Base-by-base conservation (phyloP, 2,329 filamentous ascomycete species). In the Diplodia scrobiculata region DNA sequence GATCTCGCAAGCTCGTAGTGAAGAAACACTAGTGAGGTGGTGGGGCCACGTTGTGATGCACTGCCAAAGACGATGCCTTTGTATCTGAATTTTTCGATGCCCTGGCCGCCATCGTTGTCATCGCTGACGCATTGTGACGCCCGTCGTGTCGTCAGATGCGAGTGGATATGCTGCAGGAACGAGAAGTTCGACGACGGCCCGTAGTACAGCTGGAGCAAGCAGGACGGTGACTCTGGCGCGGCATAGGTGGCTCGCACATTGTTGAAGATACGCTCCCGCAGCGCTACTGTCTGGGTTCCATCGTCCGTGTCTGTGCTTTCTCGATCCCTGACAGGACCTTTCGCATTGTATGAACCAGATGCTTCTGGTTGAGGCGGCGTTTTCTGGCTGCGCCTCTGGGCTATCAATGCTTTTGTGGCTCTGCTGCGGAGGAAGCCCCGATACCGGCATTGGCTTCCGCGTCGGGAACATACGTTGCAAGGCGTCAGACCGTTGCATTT, bases 141-240 rank as follows among this genome's bases (percentile, higher is more conserved):
- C 21, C 14, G 29, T 27, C 41, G 34, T 14, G 41, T 6, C 9
- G n/a, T 25, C 13, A 66, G 14, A 27, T 60, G 64, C n/a, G 53
- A 36, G 48, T 66, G 53, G n/a, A 66, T 38, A 29, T 66, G 64
- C n/a, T 60, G 52, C 4, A 66, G 41, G 14, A 66, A 66, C 1
- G 64, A 59, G 41, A 66, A 66, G 11, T 66, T 59, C 4, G 64
- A 66, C 0, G 64, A 66, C 2, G 64, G 25, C 1, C 64, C 64
- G 53, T 60, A 66, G 53, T 66, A 66, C 1, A 66, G 53, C 5
- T 66, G 53, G 5, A 66, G 45, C 9, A 66, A 6, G 63, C 25
- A 55, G 3, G 45, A 50, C 10, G 64, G 64, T 38, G 53, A 51
- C 29, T 59, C 52, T 5, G 36, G 36, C 1, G 50, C 21, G 17